These are phyloP conservation scores for Nakazawaea wyomingensis DNA, from an alignment of 805 yeast genomes.

Conservation along the genomic window DNA sequence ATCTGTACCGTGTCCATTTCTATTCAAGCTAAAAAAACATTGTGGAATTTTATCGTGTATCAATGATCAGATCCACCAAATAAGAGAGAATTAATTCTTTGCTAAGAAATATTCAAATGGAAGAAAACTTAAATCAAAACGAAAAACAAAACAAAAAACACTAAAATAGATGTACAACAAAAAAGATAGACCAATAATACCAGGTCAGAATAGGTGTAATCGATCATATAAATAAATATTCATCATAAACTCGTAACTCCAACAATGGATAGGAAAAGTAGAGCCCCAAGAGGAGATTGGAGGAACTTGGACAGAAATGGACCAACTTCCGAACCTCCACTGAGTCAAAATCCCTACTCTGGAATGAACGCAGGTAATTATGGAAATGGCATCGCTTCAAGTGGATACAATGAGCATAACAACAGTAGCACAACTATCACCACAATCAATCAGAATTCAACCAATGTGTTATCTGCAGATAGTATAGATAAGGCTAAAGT, in stretches of 20 bases:
- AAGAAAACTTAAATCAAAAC: not conserved
- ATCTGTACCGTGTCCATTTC: too few relatives aligned
- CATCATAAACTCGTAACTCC: too few relatives aligned
- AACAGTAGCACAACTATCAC: not conserved
- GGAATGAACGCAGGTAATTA: constrained; percentile 2
- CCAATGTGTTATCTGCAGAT: not conserved
- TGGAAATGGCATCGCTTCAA: not conserved
- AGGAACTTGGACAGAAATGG: not conserved
- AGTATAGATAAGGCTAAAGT: constrained; percentile 18
- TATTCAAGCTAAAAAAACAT: too few relatives aligned
- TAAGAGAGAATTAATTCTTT: too few relatives aligned
- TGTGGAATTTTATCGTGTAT: too few relatives aligned
- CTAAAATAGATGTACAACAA: not conserved
- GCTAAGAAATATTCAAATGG: too few relatives aligned
- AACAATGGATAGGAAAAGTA: constrained; percentile 13
- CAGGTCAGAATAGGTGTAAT: not conserved
- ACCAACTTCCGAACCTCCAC: not conserved
- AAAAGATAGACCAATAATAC: too few relatives aligned
- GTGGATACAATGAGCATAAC: not conserved
- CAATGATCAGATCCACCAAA: too few relatives aligned
- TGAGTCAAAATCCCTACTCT: constrained; percentile 7
- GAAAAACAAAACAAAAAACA: not conserved
- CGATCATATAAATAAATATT: too few relatives aligned
- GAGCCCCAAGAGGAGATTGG: constrained; percentile 16
- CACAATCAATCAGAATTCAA: not conserved